Conservation (phyloP, 2,329 filamentous ascomycete genomes). For the Beauveria sp. region DNA sequence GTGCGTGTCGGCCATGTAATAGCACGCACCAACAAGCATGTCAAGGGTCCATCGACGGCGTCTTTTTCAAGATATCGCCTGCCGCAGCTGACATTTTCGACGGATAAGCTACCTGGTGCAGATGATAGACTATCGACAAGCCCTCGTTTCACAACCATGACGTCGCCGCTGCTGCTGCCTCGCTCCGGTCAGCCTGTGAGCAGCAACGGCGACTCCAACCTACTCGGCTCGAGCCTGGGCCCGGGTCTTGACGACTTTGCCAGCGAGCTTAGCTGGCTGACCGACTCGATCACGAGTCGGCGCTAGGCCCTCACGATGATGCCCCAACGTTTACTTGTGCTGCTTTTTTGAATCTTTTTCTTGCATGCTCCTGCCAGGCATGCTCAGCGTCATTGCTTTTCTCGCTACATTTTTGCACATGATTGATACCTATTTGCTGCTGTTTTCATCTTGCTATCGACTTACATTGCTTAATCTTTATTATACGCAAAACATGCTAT, state of each 20-base stretch:
- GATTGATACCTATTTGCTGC: constrained; percentile 6
- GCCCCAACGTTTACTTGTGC: too few relatives aligned
- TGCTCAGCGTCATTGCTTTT: not conserved
- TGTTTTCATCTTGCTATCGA: not conserved
- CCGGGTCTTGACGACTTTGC: constrained; percentile 33
- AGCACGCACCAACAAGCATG: not conserved
- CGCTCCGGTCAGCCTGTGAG: constrained; percentile 12
- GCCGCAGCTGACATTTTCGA: not conserved
- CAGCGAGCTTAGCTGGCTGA: constrained; percentile 45
- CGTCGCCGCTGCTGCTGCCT: constrained; percentile 20
- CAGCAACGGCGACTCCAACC: not conserved
- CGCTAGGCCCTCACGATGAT: not conserved
- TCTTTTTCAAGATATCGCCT: constrained; percentile 5
- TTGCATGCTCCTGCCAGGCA: not conserved
- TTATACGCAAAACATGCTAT: too few relatives aligned
- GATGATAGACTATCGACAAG: not conserved
- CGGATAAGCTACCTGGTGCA: not conserved
- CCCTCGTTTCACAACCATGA: constrained; percentile 16
- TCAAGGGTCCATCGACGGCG: not conserved
- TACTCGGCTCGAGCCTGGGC: constrained; percentile 24
- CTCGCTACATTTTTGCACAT: not conserved
- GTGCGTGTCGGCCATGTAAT: not conserved
- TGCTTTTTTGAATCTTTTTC: not conserved
- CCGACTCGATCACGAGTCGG: constrained; percentile 30
- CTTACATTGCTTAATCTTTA: too few relatives aligned